A percentile compares a stretch with the other conserved stretches of the same genome.
Evolutionary conservation across 768 basidiomycete species (phyloP).

Genomic region (Tulasnella sp.): DNA sequence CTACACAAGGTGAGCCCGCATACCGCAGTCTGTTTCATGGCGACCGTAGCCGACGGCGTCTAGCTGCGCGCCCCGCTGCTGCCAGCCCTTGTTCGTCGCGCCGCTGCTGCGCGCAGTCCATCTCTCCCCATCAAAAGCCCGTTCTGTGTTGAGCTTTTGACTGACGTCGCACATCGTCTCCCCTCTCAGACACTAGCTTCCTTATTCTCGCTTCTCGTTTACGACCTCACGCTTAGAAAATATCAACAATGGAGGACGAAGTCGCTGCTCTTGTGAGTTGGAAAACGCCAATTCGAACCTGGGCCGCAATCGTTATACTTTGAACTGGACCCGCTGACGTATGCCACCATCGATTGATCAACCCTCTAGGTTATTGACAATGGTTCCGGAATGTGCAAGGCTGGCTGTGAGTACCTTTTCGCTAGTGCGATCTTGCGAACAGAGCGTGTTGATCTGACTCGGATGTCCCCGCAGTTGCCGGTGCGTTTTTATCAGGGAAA

Average conservation of each 20-base stretch:
- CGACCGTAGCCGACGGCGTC: slow-evolving; percentile 1
- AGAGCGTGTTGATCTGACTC: slow-evolving; percentile 17
- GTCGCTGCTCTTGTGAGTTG: slow-evolving; percentile 47
- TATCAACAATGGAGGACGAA: slow-evolving; percentile 53
- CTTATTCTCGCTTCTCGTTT: slow-evolving; percentile 1
- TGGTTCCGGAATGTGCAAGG: slow-evolving; percentile 99
- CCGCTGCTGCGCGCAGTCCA: slow-evolving; percentile 12
- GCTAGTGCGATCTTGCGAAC: slow-evolving; percentile 15
- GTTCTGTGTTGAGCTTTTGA: not conserved
- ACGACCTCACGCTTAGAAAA: slow-evolving; percentile 12
- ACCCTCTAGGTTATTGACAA: slow-evolving; percentile 61
- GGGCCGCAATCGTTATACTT: not conserved
- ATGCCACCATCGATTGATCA: slow-evolving; percentile 12
- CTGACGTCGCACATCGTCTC: slow-evolving; percentile 2
- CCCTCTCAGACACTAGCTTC: slow-evolving; percentile 3
- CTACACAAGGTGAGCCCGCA: not conserved
- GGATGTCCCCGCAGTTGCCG: slow-evolving; percentile 47
- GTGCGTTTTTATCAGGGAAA: slow-evolving; percentile 32
- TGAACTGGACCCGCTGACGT: not conserved
- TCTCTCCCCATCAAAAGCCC: slow-evolving; percentile 9
- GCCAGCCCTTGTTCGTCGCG: not conserved
- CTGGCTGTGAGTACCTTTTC: slow-evolving; percentile 68
- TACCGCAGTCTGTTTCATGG: not conserved
- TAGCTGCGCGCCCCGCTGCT: not conserved
- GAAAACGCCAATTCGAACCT: not conserved